A percentile compares a stretch with the other conserved stretches of the same genome.
phyloP scores from a whole-genome alignment of 495 filamentous ascomycete genomes.

The Viridothelium virens region DNA sequence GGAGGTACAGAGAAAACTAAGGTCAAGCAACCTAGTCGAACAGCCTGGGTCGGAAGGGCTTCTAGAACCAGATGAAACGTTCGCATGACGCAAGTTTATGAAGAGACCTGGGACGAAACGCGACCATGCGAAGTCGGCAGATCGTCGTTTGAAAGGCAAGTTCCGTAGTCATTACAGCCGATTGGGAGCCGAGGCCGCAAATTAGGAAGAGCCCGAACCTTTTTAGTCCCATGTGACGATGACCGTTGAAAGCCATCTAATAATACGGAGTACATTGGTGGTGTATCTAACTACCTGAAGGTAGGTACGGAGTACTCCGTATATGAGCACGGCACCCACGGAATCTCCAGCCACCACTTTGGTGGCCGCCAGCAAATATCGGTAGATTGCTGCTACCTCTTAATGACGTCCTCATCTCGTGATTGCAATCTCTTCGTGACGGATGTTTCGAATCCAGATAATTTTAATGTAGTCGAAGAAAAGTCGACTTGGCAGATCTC shows the following conservation, averaged over 20 bases:
- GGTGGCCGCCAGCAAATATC: background rate
- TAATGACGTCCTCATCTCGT: background rate
- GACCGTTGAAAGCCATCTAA: no score
- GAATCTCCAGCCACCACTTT: background rate
- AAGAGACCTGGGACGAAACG: background rate
- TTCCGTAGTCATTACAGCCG: background rate
- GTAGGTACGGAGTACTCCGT: no score
- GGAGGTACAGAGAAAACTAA: background rate
- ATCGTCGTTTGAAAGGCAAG: conserved; percentile 1
- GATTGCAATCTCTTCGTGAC: background rate
- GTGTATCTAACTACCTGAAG: no score
- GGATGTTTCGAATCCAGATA: background rate
- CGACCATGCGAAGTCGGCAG: background rate
- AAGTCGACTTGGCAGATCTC: background rate
- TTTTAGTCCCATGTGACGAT: no score
- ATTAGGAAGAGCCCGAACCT: no score
- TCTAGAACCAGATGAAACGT: conserved; percentile 10
- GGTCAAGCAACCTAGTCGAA: background rate
- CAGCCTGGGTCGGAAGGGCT: background rate
- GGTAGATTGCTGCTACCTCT: background rate
- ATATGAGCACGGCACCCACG: background rate
- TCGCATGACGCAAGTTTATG: conserved; percentile 10
- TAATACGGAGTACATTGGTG: no score
- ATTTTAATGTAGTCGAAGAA: background rate
- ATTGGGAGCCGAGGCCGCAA: background rate